Base-by-base conservation (phyloP, 345 rosid genomes). In the Syzygium aromaticum region DNA sequence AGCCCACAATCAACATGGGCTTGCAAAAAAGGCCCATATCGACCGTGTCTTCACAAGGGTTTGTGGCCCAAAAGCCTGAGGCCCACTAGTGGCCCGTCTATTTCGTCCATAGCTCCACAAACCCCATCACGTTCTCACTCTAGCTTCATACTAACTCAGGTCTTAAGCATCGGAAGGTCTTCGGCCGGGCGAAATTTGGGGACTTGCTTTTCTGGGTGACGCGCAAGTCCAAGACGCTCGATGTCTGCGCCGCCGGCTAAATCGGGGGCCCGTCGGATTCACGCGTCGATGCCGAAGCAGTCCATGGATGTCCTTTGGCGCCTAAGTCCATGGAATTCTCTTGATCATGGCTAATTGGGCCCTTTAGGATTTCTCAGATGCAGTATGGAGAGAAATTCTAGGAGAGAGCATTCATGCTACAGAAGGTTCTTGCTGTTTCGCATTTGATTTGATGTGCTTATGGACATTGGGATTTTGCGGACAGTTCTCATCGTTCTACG, bases 181-280 rank as follows among this genome's bases (percentile, higher is more conserved):
- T 64, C 43, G 7, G 21, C 9, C 56, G 4, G 9, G 9, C 10
- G 10, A 54, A 21, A 54, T 54, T 54, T 2, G 57, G 21, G 57
- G 57, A 54, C 25, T 19, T 54, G 4, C 57, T 54, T 19, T 19
- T 19, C 57, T 54, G 3, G 57, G 23, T 7, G 23, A 6, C 7
- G 21, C 54, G 21, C 54, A 0, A 16, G 54, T 28, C 77, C 10
- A 1, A 63, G 11, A 30, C 22, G 6, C 11, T 30, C 0, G 6
- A 64, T 3, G 11, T 16, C 12, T 3, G 1, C 22, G 2, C 22
- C 5, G 11, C 43, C 43, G 43, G 40, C 43, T 30, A 3, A 17
- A 30, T 33, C 23, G 19, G 8, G 77, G 21, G 49, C 3, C 22
- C 23, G 0, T 0, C 22, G 11, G 43, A 16, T 64, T 1, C 0